Evolutionary conservation across 2,329 filamentous ascomycete species (phyloP), one percentile per base, ranked within the genome.

Genomic region (Cephalotrichum gorgonifer): DNA sequence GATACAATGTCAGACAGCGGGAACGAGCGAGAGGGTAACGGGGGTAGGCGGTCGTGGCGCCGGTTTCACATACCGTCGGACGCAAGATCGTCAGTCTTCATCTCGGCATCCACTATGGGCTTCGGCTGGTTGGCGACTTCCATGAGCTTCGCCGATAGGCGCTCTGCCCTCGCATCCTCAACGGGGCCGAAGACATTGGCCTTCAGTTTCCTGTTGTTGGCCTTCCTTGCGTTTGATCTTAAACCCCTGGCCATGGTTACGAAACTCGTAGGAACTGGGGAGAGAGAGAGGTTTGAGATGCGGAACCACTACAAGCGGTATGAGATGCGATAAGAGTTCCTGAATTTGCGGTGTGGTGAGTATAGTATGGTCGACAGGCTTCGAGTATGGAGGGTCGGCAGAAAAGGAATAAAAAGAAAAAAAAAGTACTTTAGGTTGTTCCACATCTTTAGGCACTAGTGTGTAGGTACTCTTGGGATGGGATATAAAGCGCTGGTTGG

Each of bases 101-200:
- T 66, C 54, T 79, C 70, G 47, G 67, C 64, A 50, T 68, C 60
- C 52, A 70, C 62, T 55, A 69, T 64, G n/a, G 86, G 82, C 64
- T 86, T 88, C 52, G 87, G 83, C 61, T 89, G 82, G 50, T 83
- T 75, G 43, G 85, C 86, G 57, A 95, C 65, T 63, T 90, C 88
- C 60, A 90, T 74, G 52, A 96, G 74, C 69, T 93, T 95, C 53
- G 86, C 85, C 35, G 88, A 88, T 31, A 96, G 79, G 56, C 91
- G 83, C 66, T 90, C 84, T 48, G 83, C 84, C 57, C 91, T 80
- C 43, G 86, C 89, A 58, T 76, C 72, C 64, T 91, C 88, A 49
- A 83, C 81, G 15, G 91, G 91, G 1, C 85, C 87, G 67, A 95
- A 96, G 55, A 96, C 85, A 55, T 80, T 81, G 55, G 79, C 74